phyloP scores from a whole-genome alignment of 1,284 basidiomycete genomes.

The Prillingera fragicola region DNA sequence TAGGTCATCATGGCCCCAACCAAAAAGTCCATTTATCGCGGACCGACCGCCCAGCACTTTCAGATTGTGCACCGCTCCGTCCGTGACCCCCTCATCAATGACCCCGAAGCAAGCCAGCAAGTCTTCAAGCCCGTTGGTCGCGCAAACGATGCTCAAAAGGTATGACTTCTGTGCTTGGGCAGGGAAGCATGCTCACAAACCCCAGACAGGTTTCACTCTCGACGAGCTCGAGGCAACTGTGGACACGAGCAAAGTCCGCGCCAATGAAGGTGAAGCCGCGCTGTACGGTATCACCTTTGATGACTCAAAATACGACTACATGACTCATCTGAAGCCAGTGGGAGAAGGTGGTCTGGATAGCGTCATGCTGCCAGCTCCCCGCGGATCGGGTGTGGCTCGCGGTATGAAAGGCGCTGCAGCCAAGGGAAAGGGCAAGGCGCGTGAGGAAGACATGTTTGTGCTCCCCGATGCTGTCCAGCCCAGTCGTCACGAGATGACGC shows the following conservation, averaged over 20 bases:
- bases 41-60: constrained; percentile 82
- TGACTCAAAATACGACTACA: constrained; percentile 98
- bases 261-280: constrained; percentile 73
- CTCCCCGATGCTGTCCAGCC: constrained; percentile 69
- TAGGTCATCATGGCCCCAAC: constrained; percentile 51
- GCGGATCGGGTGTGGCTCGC: constrained; percentile 46
- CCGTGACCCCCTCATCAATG: constrained; percentile 89
- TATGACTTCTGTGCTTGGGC: background rate
- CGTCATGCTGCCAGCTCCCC: constrained; percentile 64
- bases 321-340: constrained; percentile 84
- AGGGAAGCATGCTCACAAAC: background rate
- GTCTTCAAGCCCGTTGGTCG: constrained; percentile 79
- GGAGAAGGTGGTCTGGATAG: constrained; percentile 63
- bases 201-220: constrained; percentile 53
- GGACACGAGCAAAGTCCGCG: constrained; percentile 33
- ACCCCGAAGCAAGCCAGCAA: constrained; percentile 80
- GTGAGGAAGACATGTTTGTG: constrained; percentile 35
- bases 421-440: constrained; percentile 35
- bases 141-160: constrained; percentile 52
- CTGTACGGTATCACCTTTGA: constrained; percentile 91
- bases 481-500: constrained; percentile 65
- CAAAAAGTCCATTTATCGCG: constrained; percentile 72
- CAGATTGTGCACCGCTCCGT: constrained; percentile 97
- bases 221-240: constrained; percentile 54
- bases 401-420: constrained; percentile 34